Evolutionary conservation across 306 rosid genomes (phyloP).

Genomic region (Senna tora): DNA sequence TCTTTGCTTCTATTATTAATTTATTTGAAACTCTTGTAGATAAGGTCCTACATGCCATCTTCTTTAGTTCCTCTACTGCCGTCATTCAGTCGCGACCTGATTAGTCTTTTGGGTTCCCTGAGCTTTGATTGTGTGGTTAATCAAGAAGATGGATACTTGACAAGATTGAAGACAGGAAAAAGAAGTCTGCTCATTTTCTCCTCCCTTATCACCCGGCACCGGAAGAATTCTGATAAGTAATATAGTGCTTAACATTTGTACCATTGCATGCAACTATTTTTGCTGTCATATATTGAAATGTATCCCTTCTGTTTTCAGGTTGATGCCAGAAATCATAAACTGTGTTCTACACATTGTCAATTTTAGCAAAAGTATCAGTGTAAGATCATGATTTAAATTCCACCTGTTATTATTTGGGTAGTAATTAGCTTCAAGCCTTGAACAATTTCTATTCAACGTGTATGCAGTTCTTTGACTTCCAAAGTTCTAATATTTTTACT

Average conservation of each 20-base stretch:
- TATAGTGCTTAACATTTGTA: slow-evolving; percentile 22
- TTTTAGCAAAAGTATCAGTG: slow-evolving; percentile 59
- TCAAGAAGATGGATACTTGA: slow-evolving; percentile 54
- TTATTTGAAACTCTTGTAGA: slow-evolving; percentile 49
- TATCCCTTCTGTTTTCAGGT: slow-evolving; percentile 59
- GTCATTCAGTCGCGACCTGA: slow-evolving; percentile 62
- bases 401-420: slow-evolving; percentile 23
- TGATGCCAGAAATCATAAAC: slow-evolving; percentile 77
- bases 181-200: slow-evolving; percentile 79
- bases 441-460: slow-evolving; percentile 26
- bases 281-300: slow-evolving; percentile 29
- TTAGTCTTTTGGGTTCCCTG: slow-evolving; percentile 67
- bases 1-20: neutral
- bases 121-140: slow-evolving; percentile 48
- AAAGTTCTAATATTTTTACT: neutral
- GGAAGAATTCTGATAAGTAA: slow-evolving; percentile 86
- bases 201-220: slow-evolving; percentile 77
- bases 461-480: slow-evolving; percentile 33
- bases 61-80: slow-evolving; percentile 68
- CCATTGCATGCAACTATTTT: slow-evolving; percentile 28
- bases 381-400: slow-evolving; percentile 47
- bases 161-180: slow-evolving; percentile 76
- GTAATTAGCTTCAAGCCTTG: slow-evolving; percentile 23
- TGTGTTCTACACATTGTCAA: slow-evolving; percentile 68
- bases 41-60: slow-evolving; percentile 84